A percentile compares a stretch with the other conserved stretches of the same genome.
These are phyloP conservation scores for Silene uniflora DNA, from an alignment of 148 eudicot genomes.

Conservation along the genomic window DNA sequence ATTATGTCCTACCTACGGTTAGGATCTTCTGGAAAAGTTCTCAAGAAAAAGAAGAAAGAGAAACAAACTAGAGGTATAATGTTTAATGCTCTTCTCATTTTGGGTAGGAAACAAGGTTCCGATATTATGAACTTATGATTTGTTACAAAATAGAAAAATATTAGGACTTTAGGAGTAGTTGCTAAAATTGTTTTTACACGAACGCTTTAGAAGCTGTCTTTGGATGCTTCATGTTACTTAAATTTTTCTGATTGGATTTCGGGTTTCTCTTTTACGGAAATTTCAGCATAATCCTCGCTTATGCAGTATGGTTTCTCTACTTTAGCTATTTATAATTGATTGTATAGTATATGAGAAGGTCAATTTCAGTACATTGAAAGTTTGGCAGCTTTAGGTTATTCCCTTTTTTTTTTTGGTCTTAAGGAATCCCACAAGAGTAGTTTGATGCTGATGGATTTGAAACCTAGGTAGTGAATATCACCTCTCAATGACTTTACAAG, in stretches of 20 bases:
- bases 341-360: too few species aligned
- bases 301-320: neutral
- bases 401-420: too few species aligned
- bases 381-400: too few species aligned
- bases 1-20: conserved; percentile 96
- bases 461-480: too few species aligned
- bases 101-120: neutral
- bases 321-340: too few species aligned
- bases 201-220: neutral
- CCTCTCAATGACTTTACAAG: too few species aligned
- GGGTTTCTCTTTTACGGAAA: neutral
- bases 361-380: too few species aligned
- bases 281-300: neutral
- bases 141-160: too few species aligned
- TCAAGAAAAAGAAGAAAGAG: conserved; percentile 94
- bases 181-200: neutral
- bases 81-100: neutral
- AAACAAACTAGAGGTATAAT: conserved; percentile 70
- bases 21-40: conserved; percentile 97
- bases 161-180: neutral
- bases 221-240: neutral
- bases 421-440: too few species aligned
- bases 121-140: neutral
- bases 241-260: neutral
- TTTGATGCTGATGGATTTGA: too few species aligned